phyloP scores from a whole-genome alignment of 208 protist genomes.

The Naegleria fowleri region DNA sequence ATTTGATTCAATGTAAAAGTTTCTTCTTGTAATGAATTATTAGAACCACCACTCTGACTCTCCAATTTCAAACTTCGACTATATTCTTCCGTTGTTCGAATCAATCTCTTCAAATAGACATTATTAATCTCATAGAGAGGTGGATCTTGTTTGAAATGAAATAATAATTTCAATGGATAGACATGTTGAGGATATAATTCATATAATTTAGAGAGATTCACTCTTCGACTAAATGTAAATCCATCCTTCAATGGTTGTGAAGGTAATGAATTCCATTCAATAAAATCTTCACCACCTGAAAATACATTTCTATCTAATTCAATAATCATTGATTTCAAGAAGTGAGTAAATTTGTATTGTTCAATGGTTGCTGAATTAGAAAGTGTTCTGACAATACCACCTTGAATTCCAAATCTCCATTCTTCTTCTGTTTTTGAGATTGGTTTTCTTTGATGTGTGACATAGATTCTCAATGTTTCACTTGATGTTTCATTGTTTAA shows the following conservation, averaged over 20 bases:
- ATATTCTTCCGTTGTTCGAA: background rate
- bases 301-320: constrained; percentile 13
- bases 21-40: background rate
- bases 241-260: background rate
- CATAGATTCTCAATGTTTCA: background rate
- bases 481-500: background rate
- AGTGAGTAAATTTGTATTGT: background rate
- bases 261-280: background rate
- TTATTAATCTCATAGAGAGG: background rate
- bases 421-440: background rate
- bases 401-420: background rate
- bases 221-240: background rate
- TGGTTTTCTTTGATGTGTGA: background rate
- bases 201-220: background rate
- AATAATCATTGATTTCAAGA: background rate
- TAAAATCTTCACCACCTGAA: background rate
- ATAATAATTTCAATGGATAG: background rate
- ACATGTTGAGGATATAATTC: background rate
- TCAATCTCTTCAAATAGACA: background rate
- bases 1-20: background rate
- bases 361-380: background rate
- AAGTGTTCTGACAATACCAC: background rate
- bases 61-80: too few relatives aligned
- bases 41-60: too few relatives aligned
- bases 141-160: constrained; percentile 3